phyloP scores from a whole-genome alignment of 768 basidiomycete species.

The Tricholoma sp. region DNA sequence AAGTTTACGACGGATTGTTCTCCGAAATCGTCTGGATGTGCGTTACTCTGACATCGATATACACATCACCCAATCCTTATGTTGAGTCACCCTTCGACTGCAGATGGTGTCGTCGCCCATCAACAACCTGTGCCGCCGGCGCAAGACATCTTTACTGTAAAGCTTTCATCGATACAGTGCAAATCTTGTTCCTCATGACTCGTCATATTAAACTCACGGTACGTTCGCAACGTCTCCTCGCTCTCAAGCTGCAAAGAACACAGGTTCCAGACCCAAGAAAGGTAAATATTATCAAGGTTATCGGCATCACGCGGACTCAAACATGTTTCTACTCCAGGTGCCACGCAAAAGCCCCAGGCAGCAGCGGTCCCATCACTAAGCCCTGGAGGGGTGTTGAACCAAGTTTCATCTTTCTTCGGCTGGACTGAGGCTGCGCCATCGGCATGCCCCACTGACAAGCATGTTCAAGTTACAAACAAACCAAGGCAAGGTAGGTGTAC shows the following conservation, averaged over 20 bases:
- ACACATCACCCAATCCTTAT: neutral
- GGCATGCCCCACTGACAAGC: neutral
- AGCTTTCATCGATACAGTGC: neutral
- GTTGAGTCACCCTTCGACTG: too few relatives aligned
- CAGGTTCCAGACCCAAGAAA: neutral
- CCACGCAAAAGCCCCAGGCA: neutral
- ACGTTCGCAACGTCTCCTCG: neutral
- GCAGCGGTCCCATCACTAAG: neutral
- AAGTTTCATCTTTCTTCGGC: neutral
- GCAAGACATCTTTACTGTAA: neutral
- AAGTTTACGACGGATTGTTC: neutral
- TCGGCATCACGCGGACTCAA: neutral
- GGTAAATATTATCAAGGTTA: neutral
- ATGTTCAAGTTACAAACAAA: neutral
- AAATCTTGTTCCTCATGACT: neutral
- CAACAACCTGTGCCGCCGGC: neutral
- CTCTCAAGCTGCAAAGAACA: neutral
- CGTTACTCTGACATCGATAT: neutral
- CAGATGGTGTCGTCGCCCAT: neutral
- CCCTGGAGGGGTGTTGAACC: neutral
- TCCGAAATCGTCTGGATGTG: too few relatives aligned
- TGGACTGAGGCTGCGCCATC: neutral
- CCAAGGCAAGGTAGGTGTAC: neutral
- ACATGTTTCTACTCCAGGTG: neutral
- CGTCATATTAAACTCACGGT: neutral